Percentiles rank a stretch among this genome's conserved stretches.
phyloP scores from a whole-genome alignment of 2,329 filamentous ascomycete genomes.

The Domatiomyces catenatus region DNA sequence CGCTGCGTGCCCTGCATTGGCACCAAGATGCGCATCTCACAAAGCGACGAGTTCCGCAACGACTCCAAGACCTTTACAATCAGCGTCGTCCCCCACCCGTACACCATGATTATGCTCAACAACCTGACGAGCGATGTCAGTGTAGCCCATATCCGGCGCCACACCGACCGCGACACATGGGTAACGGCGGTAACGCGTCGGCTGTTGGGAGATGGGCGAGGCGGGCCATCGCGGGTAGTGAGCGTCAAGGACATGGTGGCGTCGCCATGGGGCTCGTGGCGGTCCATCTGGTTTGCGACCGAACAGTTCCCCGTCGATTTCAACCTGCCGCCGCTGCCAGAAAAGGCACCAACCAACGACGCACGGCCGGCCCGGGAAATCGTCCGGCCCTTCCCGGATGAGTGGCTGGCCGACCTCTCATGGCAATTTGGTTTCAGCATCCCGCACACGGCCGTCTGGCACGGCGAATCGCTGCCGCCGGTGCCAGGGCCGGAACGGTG shows the following conservation, averaged over 20 bases:
- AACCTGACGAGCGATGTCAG: slow-evolving; percentile 46
- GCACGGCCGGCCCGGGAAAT: slow-evolving; percentile 14
- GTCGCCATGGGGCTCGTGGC: slow-evolving; percentile 45
- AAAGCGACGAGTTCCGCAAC: slow-evolving; percentile 55
- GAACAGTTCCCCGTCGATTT: slow-evolving; percentile 35
- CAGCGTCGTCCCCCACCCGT: slow-evolving; percentile 79
- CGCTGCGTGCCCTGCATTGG: slow-evolving; percentile 61
- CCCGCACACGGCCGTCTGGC: slow-evolving; percentile 38
- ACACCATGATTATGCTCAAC: slow-evolving; percentile 58
- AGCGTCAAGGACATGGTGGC: slow-evolving; percentile 72
- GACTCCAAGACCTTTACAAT: slow-evolving; percentile 61
- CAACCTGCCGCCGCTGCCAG: slow-evolving; percentile 12
- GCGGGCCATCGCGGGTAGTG: slow-evolving; percentile 50
- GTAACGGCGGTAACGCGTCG: slow-evolving; percentile 55
- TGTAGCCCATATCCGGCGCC: slow-evolving; percentile 48
- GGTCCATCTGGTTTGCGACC: slow-evolving; percentile 70
- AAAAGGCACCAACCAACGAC: slow-evolving; percentile 19
- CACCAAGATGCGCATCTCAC: slow-evolving; percentile 50
- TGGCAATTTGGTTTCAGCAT: slow-evolving; percentile 83
- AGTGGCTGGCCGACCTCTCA: slow-evolving; percentile 49
- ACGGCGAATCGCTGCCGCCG: slow-evolving; percentile 42
- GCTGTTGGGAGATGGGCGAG: slow-evolving; percentile 47
- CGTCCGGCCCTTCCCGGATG: slow-evolving; percentile 31
- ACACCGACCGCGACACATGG: slow-evolving; percentile 65
- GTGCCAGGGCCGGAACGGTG: slow-evolving; percentile 43